phyloP scores from a whole-genome alignment of 768 basidiomycete genomes.

The Suillus paluster region DNA sequence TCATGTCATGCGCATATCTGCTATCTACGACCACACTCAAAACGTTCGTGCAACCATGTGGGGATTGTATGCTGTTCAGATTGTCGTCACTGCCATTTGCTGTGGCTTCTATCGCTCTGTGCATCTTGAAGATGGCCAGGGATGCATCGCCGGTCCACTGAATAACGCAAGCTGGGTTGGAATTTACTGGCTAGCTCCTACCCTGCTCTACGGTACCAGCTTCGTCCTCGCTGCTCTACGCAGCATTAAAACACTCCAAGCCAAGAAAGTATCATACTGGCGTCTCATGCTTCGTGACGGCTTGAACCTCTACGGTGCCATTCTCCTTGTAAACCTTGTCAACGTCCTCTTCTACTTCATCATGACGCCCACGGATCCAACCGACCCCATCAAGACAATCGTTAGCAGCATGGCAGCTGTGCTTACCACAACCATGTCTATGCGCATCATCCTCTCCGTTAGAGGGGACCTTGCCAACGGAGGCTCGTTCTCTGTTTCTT shows the following conservation, averaged over 20 bases:
- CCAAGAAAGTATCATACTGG: slow-evolving; percentile 68
- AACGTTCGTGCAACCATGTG: slow-evolving; percentile 59
- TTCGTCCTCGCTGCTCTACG: slow-evolving; percentile 29
- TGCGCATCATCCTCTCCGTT: slow-evolving; percentile 84
- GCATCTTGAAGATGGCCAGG: slow-evolving; percentile 72
- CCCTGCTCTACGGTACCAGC: slow-evolving; percentile 56
- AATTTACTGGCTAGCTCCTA: slow-evolving; percentile 83
- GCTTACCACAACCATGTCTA: slow-evolving; percentile 85
- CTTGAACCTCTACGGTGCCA: slow-evolving; percentile 82
- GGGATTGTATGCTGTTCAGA: slow-evolving; percentile 64
- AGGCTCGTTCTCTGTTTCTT: slow-evolving; percentile 68
- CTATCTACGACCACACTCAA: slow-evolving; percentile 72
- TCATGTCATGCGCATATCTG: slow-evolving; percentile 79
- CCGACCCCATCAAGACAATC: slow-evolving; percentile 80
- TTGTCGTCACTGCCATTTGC: slow-evolving; percentile 72
- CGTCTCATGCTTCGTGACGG: slow-evolving; percentile 91
- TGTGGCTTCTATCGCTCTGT: slow-evolving; percentile 86
- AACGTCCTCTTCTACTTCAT: slow-evolving; percentile 91
- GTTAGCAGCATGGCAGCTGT: slow-evolving; percentile 87
- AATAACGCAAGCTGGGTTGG: slow-evolving; percentile 71
- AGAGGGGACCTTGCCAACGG: slow-evolving; percentile 76
- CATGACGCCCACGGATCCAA: slow-evolving; percentile 61
- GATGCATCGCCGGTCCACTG: slow-evolving; percentile 85
- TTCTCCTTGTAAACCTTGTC: slow-evolving; percentile 79
- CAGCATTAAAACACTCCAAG: slow-evolving; percentile 26